phyloP scores from a whole-genome alignment of 2,329 filamentous ascomycete species.

The Madurella fahalii region DNA sequence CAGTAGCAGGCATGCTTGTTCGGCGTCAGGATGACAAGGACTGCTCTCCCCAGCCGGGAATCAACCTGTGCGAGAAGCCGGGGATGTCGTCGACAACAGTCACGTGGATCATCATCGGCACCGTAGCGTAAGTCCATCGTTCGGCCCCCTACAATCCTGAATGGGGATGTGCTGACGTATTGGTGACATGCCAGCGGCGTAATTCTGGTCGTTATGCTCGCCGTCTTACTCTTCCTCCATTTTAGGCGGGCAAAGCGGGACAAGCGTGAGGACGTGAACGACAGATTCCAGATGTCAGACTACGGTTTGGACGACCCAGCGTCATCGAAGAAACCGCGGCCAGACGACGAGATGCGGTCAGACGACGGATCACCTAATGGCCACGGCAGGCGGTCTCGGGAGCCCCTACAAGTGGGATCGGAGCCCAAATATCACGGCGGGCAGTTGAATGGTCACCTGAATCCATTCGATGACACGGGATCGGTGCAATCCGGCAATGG shows the following conservation, averaged over 20 bases:
- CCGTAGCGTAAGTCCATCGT: conserved; percentile 16
- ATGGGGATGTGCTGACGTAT: neutral
- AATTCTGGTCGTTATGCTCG: conserved; percentile 13
- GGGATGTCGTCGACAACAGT: conserved; percentile 12
- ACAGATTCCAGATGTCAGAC: conserved; percentile 22
- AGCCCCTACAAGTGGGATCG: conserved; percentile 12
- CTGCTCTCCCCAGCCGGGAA: conserved; percentile 10
- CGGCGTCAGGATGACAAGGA: conserved; percentile 16
- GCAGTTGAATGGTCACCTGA: conserved; percentile 10
- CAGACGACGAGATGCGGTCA: conserved; percentile 7
- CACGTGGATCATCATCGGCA: conserved; percentile 25
- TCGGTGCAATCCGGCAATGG: conserved; percentile 3
- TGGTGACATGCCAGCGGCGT: conserved; percentile 15
- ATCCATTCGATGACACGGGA: conserved; percentile 17
- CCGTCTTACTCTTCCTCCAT: conserved; percentile 20
- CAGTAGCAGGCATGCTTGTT: conserved; percentile 11
- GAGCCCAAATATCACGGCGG: conserved; percentile 9
- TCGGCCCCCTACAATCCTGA: neutral
- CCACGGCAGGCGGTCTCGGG: conserved; percentile 14
- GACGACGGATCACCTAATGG: conserved; percentile 11
- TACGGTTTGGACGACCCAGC: conserved; percentile 24
- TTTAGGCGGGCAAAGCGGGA: conserved; percentile 20
- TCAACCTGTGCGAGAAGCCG: conserved; percentile 25
- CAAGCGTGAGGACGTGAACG: conserved; percentile 22
- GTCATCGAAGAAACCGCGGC: conserved; percentile 1